Conservation (phyloP, 2,329 filamentous ascomycete genomes). For the Cytospora paraplurivora region DNA sequence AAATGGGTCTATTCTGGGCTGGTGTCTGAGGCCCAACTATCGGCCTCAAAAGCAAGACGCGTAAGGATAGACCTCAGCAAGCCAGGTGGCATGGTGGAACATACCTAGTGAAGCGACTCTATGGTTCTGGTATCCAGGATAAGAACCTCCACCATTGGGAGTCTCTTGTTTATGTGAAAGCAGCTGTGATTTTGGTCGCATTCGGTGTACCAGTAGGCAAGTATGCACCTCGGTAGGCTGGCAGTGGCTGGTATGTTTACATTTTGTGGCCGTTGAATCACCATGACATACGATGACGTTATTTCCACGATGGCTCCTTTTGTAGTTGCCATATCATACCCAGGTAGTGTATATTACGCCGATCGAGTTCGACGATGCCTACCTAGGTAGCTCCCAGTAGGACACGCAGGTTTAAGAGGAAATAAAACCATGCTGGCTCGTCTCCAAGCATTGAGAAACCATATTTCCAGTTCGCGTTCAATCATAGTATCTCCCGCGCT, state of each 20-base stretch:
- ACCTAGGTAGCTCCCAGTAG: not conserved
- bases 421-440: not conserved
- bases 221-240: no score
- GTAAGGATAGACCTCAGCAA: not conserved
- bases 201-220: no score
- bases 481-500: not conserved
- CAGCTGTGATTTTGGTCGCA: no score
- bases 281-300: slow-evolving; percentile 16
- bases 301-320: not conserved
- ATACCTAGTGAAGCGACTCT: no score
- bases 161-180: no score
- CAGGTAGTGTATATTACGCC: not conserved
- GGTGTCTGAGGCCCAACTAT: not conserved
- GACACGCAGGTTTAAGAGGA: not conserved
- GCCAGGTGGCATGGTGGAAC: not conserved
- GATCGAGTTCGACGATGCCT: not conserved
- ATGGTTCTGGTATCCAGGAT: no score
- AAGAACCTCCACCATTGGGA: no score
- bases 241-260: not conserved
- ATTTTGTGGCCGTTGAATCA: slow-evolving; percentile 6
- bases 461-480: not conserved
- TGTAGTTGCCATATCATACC: not conserved
- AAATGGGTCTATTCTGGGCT: not conserved
- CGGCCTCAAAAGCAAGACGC: not conserved
- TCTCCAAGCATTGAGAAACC: not conserved